Evolutionary conservation across 495 filamentous ascomycete genomes (phyloP), one percentile per base, ranked within the genome.

Genomic region (Penicillium salamii): DNA sequence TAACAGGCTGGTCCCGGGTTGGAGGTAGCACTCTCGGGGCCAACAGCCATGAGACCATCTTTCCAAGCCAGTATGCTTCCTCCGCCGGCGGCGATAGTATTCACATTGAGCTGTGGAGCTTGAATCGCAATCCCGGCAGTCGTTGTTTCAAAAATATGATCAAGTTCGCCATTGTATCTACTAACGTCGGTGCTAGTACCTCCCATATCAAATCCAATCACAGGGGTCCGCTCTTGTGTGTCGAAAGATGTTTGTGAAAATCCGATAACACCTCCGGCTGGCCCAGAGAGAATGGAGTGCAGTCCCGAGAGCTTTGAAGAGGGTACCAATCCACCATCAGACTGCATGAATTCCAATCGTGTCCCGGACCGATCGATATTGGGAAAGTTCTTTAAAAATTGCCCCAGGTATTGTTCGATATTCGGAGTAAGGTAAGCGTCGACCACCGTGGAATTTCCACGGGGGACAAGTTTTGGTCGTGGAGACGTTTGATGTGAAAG

Each of bases 61-160:
- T 82, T 78, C 78, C 86, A 96, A 59, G 89, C 89, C 5, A 96
- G 77, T 33, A 88, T 79, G 6, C 87, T 91, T 19, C 91, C 91
- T 20, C 91, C 91, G 28, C 91, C 91, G 15, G 91, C 90, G 12
- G 91, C 91, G 18, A 96, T 89, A 0, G 91, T 97, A 65, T 95
- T 96, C 65, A 97, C 93, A 66, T 97, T 89, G 0, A 97, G 79
- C 62, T 95, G 90, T 0, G 91, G 91, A 0, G 84, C 87, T 60
- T 96, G 91, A 26, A 96, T 91, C 0, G 90, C 91, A n/a, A 96
- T 88, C 15, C 89, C 89, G 2, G 91, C 91, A 3, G 89, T 91
- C 0, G 90, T 96, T 8, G 87, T 96, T 68, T 96, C 91, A 51
- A 96, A 96, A 1, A 95, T 90, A 62, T 97, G 90, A 43, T 96